A percentile compares a stretch with the other conserved stretches of the same genome.
Conservation (phyloP, 768 basidiomycete genomes). For the Phylloporus scabripes region DNA sequence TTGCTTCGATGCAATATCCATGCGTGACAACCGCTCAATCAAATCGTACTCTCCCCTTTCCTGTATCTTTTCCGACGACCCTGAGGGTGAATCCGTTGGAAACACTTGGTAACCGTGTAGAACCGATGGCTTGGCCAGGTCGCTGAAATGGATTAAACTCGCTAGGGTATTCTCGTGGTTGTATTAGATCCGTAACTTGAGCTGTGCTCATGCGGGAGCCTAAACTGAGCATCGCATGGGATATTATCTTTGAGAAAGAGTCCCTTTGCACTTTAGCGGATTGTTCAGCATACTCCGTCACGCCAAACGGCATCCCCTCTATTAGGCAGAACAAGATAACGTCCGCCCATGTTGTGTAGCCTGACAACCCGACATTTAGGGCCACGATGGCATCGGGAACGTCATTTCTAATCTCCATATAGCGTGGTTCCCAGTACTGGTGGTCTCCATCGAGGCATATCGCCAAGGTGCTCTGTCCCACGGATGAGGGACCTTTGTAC, state of each 20-base stretch:
- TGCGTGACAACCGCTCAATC: background rate
- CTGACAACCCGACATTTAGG: conserved; percentile 35
- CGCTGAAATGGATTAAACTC: conserved; percentile 31
- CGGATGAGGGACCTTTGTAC: conserved; percentile 34
- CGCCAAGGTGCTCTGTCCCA: conserved; percentile 36
- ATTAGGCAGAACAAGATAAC: conserved; percentile 31
- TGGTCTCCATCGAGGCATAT: conserved; percentile 32
- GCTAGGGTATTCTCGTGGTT: conserved; percentile 26
- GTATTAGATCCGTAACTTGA: conserved; percentile 21
- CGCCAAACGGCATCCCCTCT: conserved; percentile 28
- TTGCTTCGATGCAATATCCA: background rate
- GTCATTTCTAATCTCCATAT: conserved; percentile 10
- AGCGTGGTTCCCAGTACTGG: conserved; percentile 24
- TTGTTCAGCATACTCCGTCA: conserved; percentile 35
- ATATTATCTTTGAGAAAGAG: conserved; percentile 27
- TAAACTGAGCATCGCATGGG: conserved; percentile 22
- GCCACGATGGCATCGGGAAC: conserved; percentile 41
- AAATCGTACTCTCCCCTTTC: background rate
- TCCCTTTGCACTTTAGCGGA: conserved; percentile 30
- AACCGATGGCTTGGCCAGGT: conserved; percentile 32
- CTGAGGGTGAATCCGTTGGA: conserved; percentile 31
- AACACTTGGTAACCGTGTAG: conserved; percentile 27
- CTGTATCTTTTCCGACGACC: conserved; percentile 20
- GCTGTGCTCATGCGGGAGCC: conserved; percentile 19
- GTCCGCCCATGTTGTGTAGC: conserved; percentile 34